phyloP scores from a whole-genome alignment of 805 yeast species.

The Cephaloascus fragrans region DNA sequence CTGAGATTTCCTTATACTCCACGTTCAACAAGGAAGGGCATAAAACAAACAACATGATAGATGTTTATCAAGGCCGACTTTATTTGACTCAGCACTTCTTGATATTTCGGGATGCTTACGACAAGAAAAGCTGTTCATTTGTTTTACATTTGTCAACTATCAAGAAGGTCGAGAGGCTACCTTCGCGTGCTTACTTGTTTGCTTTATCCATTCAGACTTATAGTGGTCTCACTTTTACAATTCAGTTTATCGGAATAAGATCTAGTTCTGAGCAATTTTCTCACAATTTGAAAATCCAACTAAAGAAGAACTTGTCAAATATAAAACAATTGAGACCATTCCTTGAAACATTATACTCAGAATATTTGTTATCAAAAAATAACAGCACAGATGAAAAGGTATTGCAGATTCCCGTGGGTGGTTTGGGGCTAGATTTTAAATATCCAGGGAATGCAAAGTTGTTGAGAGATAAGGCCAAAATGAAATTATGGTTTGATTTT shows the following conservation, averaged over 20 bases:
- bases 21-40: conserved; percentile 13
- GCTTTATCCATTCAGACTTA: conserved; percentile 67
- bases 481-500: conserved; percentile 91
- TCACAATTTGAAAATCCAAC: conserved; percentile 46
- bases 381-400: conserved; percentile 28
- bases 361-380: conserved; percentile 61
- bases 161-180: conserved; percentile 78
- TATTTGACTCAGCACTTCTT: conserved; percentile 67
- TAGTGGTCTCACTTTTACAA: conserved; percentile 48
- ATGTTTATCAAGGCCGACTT: conserved; percentile 49
- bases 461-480: conserved; percentile 70
- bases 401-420: conserved; percentile 61
- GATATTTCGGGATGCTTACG: conserved; percentile 64
- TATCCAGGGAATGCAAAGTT: conserved; percentile 85
- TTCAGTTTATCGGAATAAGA: conserved; percentile 72
- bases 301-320: conserved; percentile 54
- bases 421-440: conserved; percentile 74
- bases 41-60: conserved; percentile 5
- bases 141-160: conserved; percentile 67
- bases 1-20: conserved; percentile 34
- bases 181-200: conserved; percentile 65
- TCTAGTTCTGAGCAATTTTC: conserved; percentile 79
- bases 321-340: conserved; percentile 58
- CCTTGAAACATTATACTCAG: conserved; percentile 71
- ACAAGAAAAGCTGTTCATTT: conserved; percentile 57